Conservation (phyloP, 1,284 basidiomycete genomes). For the Malassezia equina region DNA sequence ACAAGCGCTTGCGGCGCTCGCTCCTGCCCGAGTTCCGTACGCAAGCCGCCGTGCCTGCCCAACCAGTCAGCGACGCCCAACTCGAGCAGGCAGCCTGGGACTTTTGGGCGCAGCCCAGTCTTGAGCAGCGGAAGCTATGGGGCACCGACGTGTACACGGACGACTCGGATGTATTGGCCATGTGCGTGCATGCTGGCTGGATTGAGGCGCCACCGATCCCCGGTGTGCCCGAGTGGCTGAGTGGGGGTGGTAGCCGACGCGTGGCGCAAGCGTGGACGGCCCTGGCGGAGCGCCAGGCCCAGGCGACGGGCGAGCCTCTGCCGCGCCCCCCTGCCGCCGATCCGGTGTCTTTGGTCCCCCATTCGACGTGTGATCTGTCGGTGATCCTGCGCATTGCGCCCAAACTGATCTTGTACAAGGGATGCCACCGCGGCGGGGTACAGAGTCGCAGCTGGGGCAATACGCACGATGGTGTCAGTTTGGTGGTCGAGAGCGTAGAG, state of each 20-base stretch:
- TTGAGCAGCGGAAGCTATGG: constrained; percentile 50
- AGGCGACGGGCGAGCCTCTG: constrained; percentile 5
- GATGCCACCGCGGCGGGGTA: constrained; percentile 52
- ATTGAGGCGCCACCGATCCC: constrained; percentile 46
- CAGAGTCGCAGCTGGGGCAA: constrained; percentile 54
- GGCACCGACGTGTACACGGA: constrained; percentile 58
- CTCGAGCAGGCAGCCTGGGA: constrained; percentile 20
- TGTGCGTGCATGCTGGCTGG: constrained; percentile 55
- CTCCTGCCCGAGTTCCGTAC: not conserved
- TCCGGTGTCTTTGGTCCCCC: not conserved
- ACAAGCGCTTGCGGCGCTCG: constrained; percentile 8
- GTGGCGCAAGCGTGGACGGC: constrained; percentile 33
- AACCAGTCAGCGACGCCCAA: not conserved
- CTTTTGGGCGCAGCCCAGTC: constrained; percentile 35
- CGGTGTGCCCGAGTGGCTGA: constrained; percentile 14
- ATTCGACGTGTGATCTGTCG: constrained; percentile 44
- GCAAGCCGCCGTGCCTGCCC: not conserved
- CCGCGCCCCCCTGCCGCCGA: not conserved
- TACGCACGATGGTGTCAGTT: constrained; percentile 54
- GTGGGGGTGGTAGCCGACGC: constrained; percentile 13
- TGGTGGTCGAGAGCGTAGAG: constrained; percentile 52
- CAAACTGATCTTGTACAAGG: constrained; percentile 52
- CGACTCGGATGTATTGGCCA: constrained; percentile 54
- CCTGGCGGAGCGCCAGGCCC: constrained; percentile 9
- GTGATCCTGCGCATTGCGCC: constrained; percentile 53